A percentile compares a stretch with the other conserved stretches of the same genome.
These are phyloP conservation scores for Monilinia aucupariae DNA, from an alignment of 2,329 filamentous ascomycete species.

Conservation along the genomic window DNA sequence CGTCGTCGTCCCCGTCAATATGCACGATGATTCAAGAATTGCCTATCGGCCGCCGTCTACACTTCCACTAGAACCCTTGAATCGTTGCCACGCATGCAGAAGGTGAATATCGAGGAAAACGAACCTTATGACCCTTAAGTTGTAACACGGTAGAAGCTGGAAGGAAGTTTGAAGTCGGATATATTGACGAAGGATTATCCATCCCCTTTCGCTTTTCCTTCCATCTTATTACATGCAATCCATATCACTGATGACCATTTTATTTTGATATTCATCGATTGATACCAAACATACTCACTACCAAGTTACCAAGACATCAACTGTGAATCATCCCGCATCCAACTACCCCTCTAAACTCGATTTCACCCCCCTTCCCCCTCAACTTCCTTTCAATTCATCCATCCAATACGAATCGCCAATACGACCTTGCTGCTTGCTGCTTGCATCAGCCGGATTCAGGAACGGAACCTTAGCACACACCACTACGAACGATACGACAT, in stretches of 20 bases:
- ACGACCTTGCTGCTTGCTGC: neutral
- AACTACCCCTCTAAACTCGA: neutral
- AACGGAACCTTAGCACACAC: neutral
- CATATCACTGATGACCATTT: neutral
- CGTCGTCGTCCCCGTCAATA: too few relatives aligned
- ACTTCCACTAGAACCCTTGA: neutral
- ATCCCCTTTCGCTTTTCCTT: neutral
- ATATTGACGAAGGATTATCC: neutral
- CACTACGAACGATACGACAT: neutral
- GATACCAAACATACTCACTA: neutral
- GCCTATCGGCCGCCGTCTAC: neutral
- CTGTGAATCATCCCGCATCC: neutral
- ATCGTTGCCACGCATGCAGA: slow-evolving; percentile 6
- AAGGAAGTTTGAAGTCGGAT: neutral
- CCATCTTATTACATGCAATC: neutral
- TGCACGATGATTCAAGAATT: slow-evolving; percentile 3
- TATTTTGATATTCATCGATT: neutral
- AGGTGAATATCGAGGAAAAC: neutral
- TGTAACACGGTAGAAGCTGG: neutral
- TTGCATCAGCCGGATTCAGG: neutral
- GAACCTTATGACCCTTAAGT: slow-evolving; percentile 5
- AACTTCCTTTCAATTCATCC: neutral
- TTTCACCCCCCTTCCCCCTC: neutral
- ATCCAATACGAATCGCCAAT: neutral
- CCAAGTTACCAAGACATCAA: neutral